Conservation (phyloP, 345 rosid genomes). For the Psidium guajava region DNA sequence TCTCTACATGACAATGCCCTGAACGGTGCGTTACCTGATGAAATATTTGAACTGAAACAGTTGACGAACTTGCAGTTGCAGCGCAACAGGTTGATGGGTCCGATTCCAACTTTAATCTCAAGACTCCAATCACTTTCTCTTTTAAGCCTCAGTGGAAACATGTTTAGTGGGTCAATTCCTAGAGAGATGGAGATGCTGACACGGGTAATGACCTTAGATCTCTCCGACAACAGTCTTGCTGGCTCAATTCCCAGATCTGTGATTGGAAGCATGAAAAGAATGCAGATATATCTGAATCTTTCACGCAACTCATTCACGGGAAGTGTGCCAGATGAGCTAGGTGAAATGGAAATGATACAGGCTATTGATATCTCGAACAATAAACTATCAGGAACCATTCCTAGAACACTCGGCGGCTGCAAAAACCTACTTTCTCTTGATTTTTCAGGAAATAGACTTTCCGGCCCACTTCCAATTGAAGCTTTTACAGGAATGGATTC, state of each 20-base stretch:
- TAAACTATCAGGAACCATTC: constrained; percentile 54
- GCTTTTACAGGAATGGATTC: constrained; percentile 26
- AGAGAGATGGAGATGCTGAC: constrained; percentile 29
- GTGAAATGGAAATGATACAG: constrained; percentile 56
- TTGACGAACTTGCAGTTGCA: constrained; percentile 44
- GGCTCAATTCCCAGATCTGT: constrained; percentile 44
- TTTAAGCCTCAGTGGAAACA: constrained; percentile 50
- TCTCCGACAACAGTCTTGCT: constrained; percentile 57
- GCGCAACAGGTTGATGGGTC: constrained; percentile 49
- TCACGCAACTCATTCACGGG: constrained; percentile 59
- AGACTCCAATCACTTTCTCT: constrained; percentile 45
- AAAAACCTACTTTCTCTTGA: constrained; percentile 58
- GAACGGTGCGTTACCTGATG: constrained; percentile 48
- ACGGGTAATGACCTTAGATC: constrained; percentile 43
- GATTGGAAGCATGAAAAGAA: constrained; percentile 23
- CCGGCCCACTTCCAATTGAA: constrained; percentile 38
- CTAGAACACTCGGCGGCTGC: constrained; percentile 45
- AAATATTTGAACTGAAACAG: constrained; percentile 36
- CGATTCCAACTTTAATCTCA: constrained; percentile 37
- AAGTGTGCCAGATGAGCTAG: constrained; percentile 58
- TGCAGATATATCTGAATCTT: constrained; percentile 59
- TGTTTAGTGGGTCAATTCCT: constrained; percentile 67
- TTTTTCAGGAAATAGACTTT: constrained; percentile 56
- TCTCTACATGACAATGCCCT: constrained; percentile 30
- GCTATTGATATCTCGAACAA: constrained; percentile 72